Evolutionary conservation across 2,329 filamentous ascomycete genomes (phyloP), one percentile per base, ranked within the genome.

Genomic region (Fusarium sublunatum): DNA sequence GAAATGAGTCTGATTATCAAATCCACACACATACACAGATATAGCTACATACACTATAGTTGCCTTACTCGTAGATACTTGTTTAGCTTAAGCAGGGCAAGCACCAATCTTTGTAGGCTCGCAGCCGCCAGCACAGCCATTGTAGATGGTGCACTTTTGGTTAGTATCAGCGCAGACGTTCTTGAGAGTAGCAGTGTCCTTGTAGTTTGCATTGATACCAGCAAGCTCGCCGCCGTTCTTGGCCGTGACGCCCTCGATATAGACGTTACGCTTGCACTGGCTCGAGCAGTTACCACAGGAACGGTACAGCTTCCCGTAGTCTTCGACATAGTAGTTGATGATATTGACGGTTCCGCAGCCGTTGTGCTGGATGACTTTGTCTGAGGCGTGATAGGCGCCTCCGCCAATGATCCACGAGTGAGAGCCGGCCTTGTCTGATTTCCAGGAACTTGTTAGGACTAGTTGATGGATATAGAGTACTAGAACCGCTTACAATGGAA

Each of bases 221-320:
- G 56, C 59, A 9, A 67, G 45, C 6, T 61, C 62, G 8, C 62
- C 64, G n/a, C 64, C 64, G 13, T 65, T 56, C 31, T 59, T 56
- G 10, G 62, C 62, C 3, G 58, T 50, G 15, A 65, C 59, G 22
- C 53, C 48, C 22, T 53, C 47, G 12, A 65, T 47, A 32, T 54
- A 44, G 13, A 67, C 50, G 42, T 64, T 61, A 35, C 64, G 53
- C 25, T 61, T 53, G 43, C 62, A 58, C 31, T 61, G 53, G 10
- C 45, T 58, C 2, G 47, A 45, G 56, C 64, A 67, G 46, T 67
- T 58, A 26, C 81, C 82, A 68, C 81, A 84, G 50, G 75, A 77
- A 39, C 82, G 78, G 59, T 80, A 80, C 13, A 84, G 72, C 64
- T 83, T 84, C 44, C 81, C 82, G 42, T 65, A 83, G 68, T 78